These are phyloP conservation scores for Harringtonia aguacate DNA, from an alignment of 2,329 filamentous ascomycete species.

Conservation along the genomic window DNA sequence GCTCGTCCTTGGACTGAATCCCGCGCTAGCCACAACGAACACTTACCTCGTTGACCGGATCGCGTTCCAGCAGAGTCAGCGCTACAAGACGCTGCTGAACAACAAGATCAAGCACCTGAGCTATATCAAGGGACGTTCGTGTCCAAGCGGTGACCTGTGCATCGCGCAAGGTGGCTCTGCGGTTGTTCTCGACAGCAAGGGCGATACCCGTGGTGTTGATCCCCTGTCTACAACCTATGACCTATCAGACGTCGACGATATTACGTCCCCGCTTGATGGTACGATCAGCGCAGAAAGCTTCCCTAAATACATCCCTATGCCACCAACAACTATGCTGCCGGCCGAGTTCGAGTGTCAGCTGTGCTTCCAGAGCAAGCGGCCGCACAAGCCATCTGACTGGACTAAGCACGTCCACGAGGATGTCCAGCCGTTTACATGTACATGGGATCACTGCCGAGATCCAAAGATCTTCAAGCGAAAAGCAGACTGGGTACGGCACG, in stretches of 20 bases:
- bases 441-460: slow-evolving; percentile 71
- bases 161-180: slow-evolving; percentile 56
- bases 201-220: slow-evolving; percentile 49
- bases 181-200: slow-evolving; percentile 47
- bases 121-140: slow-evolving; percentile 41
- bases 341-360: slow-evolving; percentile 84
- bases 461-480: slow-evolving; percentile 91
- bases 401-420: slow-evolving; percentile 95
- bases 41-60: slow-evolving; percentile 67
- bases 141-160: slow-evolving; percentile 53
- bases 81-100: slow-evolving; percentile 69
- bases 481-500: slow-evolving; percentile 90
- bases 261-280: slow-evolving; percentile 50
- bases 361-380: slow-evolving; percentile 76
- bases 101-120: slow-evolving; percentile 59
- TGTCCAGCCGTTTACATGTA: slow-evolving; percentile 86
- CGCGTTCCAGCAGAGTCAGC: slow-evolving; percentile 65
- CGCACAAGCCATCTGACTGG: slow-evolving; percentile 90
- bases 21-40: slow-evolving; percentile 46
- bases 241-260: slow-evolving; percentile 52
- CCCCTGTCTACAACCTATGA: slow-evolving; percentile 40
- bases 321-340: slow-evolving; percentile 65
- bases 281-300: slow-evolving; percentile 64
- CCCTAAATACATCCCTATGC: slow-evolving; percentile 69
- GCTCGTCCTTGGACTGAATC: slow-evolving; percentile 65